Evolutionary conservation across 2,329 filamentous ascomycete genomes (phyloP).

Genomic region (Neoarthrinium moseri): DNA sequence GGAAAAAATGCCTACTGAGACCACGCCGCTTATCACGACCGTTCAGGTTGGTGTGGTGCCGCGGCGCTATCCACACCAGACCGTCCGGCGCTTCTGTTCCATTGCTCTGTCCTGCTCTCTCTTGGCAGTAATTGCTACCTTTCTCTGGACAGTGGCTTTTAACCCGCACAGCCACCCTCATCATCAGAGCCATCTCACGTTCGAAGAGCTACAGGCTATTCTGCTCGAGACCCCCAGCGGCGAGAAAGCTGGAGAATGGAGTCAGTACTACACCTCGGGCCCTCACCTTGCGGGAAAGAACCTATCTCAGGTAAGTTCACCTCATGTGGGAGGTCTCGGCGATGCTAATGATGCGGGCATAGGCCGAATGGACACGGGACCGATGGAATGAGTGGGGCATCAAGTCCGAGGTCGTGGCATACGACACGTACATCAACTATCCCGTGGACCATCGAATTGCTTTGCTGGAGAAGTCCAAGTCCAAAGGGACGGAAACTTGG

Average conservation of each 20-base stretch:
- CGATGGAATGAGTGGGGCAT: constrained; percentile 73
- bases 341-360: not conserved
- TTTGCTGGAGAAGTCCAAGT: constrained; percentile 50
- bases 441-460: constrained; percentile 69
- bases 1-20: constrained; percentile 49
- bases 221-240: constrained; percentile 58
- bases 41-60: constrained; percentile 54
- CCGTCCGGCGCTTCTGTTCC: constrained; percentile 65
- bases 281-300: constrained; percentile 78
- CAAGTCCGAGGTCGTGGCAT: constrained; percentile 61
- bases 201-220: constrained; percentile 54
- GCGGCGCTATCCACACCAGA: constrained; percentile 57
- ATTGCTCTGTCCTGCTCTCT: constrained; percentile 57
- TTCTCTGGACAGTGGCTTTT: constrained; percentile 38
- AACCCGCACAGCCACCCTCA: constrained; percentile 20
- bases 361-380: constrained; percentile 73
- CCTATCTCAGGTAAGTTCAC: constrained; percentile 57
- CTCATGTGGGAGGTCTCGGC: not conserved
- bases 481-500: constrained; percentile 38
- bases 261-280: constrained; percentile 73
- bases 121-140: constrained; percentile 46
- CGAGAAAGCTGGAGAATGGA: constrained; percentile 66
- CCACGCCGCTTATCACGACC: constrained; percentile 66
- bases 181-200: constrained; percentile 32
- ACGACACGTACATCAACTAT: constrained; percentile 78